phyloP scores from a whole-genome alignment of 2,329 filamentous ascomycete species.

The Aspergillus novoparasiticus region DNA sequence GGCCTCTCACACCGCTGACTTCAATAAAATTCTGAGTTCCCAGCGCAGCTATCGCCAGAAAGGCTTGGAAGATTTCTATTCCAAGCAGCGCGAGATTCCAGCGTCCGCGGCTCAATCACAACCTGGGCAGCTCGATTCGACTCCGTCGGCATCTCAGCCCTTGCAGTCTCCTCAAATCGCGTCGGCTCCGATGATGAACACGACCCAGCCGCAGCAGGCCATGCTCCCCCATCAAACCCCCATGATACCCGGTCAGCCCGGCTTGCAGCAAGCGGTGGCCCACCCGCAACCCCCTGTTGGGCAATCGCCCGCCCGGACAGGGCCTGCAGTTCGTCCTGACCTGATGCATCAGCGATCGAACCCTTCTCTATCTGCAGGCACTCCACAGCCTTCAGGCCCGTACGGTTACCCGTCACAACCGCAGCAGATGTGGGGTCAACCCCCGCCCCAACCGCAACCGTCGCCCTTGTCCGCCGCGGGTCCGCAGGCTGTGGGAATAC shows the following conservation, averaged over 20 bases:
- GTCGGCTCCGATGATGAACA: conserved; percentile 36
- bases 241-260: conserved; percentile 54
- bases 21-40: conserved; percentile 80
- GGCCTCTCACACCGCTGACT: conserved; percentile 85
- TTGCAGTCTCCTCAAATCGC: conserved; percentile 43
- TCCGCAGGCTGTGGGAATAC: conserved; percentile 43
- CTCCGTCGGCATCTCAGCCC: conserved; percentile 40
- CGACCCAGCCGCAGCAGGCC: conserved; percentile 37
- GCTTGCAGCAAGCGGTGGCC: conserved; percentile 67
- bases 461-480: conserved; percentile 50
- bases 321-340: conserved; percentile 62
- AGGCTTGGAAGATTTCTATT: conserved; percentile 81
- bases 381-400: conserved; percentile 44
- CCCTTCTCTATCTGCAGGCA: conserved; percentile 55
- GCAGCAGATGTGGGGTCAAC: conserved; percentile 69
- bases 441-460: conserved; percentile 64
- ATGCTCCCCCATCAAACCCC: conserved; percentile 46
- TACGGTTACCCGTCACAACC: conserved; percentile 63
- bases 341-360: conserved; percentile 69
- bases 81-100: conserved; percentile 78
- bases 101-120: conserved; percentile 44
- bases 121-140: conserved; percentile 34
- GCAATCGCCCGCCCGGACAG: conserved; percentile 72
- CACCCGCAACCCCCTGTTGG: conserved; percentile 47
- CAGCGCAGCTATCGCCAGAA: conserved; percentile 78